Conservation (phyloP, 345 rosid species). For the Moringa oleifera region DNA sequence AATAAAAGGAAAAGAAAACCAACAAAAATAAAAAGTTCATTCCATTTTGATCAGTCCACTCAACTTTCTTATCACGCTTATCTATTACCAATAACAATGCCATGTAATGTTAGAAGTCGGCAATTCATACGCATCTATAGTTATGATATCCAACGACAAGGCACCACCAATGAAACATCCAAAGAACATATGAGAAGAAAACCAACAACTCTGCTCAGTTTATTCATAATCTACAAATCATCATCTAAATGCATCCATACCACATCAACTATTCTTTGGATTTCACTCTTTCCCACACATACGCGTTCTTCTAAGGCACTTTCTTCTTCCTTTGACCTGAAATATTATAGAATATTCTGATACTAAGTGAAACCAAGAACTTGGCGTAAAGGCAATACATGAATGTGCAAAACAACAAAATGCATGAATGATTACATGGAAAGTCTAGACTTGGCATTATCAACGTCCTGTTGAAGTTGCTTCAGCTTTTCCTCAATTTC, state of each 20-base stretch:
- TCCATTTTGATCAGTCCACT: no score
- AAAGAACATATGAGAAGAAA: neutral
- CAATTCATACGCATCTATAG: no score
- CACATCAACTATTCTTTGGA: constrained; percentile 48
- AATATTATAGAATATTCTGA: constrained; percentile 4
- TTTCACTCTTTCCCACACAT: constrained; percentile 37
- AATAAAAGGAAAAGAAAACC: no score
- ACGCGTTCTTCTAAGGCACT: constrained; percentile 36
- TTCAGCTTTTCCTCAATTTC: constrained; percentile 64
- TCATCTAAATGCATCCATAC: constrained; percentile 24
- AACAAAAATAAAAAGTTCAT: no score
- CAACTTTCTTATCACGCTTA: no score
- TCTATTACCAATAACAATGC: no score
- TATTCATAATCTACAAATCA: neutral
- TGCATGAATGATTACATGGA: constrained; percentile 39
- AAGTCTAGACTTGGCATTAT: constrained; percentile 40
- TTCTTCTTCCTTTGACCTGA: constrained; percentile 76
- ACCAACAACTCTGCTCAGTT: neutral
- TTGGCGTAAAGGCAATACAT: constrained; percentile 4
- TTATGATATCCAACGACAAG: neutral
- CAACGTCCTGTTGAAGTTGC: constrained; percentile 52
- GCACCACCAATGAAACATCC: neutral
- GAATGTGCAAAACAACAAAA: constrained; percentile 9
- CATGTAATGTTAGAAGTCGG: no score
- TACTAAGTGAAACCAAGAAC: neutral